These are phyloP conservation scores for Ustilago tritici DNA, from an alignment of 1,284 basidiomycete genomes.

Conservation along the genomic window DNA sequence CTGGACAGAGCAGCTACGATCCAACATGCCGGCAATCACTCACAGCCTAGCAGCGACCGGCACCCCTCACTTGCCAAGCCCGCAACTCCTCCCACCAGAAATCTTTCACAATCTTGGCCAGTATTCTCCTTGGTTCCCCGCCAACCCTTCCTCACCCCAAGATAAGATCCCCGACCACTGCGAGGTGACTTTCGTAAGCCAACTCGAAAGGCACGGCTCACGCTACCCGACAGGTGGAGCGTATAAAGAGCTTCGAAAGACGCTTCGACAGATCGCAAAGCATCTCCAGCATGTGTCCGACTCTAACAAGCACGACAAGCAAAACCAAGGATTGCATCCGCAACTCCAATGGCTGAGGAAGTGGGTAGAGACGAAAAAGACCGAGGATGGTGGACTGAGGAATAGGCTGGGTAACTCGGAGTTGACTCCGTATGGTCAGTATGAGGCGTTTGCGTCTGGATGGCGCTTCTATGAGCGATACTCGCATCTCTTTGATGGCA, in stretches of 20 bases:
- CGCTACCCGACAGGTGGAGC: conserved; percentile 46
- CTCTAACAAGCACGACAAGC: background rate
- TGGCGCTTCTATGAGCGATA: conserved; percentile 44
- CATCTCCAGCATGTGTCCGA: conserved; percentile 38
- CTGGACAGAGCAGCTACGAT: background rate
- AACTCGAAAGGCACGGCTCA: conserved; percentile 50
- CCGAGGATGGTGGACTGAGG: conserved; percentile 39
- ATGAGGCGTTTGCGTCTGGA: conserved; percentile 42
- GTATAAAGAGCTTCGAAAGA: conserved; percentile 40
- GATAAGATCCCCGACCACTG: conserved; percentile 6
- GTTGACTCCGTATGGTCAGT: conserved; percentile 48
- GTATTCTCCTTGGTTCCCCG: conserved; percentile 50
- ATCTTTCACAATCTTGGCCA: conserved; percentile 52
- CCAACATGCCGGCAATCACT: conserved; percentile 29
- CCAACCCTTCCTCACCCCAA: background rate
- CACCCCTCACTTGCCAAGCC: conserved; percentile 18
- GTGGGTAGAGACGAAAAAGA: conserved; percentile 32
- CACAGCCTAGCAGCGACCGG: conserved; percentile 3
- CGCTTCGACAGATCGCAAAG: conserved; percentile 42
- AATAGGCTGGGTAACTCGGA: conserved; percentile 49
- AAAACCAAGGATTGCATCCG: conserved; percentile 25
- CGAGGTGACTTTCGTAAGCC: conserved; percentile 43
- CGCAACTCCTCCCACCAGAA: conserved; percentile 23
- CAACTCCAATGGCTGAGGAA: conserved; percentile 37
- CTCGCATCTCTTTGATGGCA: conserved; percentile 26